Evolutionary conservation across 768 basidiomycete genomes (phyloP), one percentile per base, ranked within the genome.

Genomic region (Mycena metata): DNA sequence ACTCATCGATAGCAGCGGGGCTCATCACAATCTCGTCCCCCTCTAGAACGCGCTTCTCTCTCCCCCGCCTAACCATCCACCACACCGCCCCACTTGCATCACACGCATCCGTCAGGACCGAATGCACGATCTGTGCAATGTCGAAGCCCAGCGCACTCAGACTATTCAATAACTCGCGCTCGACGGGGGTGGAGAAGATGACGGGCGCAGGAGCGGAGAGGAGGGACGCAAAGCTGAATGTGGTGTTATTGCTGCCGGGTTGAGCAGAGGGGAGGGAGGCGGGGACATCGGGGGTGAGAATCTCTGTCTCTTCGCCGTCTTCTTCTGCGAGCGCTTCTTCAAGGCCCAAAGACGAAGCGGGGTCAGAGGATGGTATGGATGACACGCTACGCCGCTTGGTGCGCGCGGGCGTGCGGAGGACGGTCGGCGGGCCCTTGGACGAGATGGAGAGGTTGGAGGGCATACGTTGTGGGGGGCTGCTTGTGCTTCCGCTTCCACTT

Each of bases 371-470:
- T n/a, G 95, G 82, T 9, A 90, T 91, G 2, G 96, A 97, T 1
- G 96, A 97, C 7, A 98, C 92, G 2, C 96, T 98, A 24, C 97
- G 92, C 5, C 97, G 91, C 77, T 99, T 99, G 3, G 97, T 99
- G 13, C 96, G 89, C 5, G 91, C 95, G 5, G 97, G 97, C 0
- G 97, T 99, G 13, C 96, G 93, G 24, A 90, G 82, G 5, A 95
- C 90, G 70, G 88, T 82, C 0, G 86, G 76, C 33, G 91, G 90
- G 30, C 83, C 77, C 63, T 83, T 84, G 30, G 75, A 68, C 7
- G 59, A 56, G 7, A 74, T 35, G 64, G 69, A 80, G 16, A 60
- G 74, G 65, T 66, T 73, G 50, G 74, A 72, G 13, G 60, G 66
- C 73, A 46, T 76, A 72, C 60, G 76, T 70, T 36, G 80, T 72